Percentiles rank a stretch among this genome's conserved stretches.
Conservation (phyloP, 2,329 filamentous ascomycete genomes). For the Kalmusia sp. region DNA sequence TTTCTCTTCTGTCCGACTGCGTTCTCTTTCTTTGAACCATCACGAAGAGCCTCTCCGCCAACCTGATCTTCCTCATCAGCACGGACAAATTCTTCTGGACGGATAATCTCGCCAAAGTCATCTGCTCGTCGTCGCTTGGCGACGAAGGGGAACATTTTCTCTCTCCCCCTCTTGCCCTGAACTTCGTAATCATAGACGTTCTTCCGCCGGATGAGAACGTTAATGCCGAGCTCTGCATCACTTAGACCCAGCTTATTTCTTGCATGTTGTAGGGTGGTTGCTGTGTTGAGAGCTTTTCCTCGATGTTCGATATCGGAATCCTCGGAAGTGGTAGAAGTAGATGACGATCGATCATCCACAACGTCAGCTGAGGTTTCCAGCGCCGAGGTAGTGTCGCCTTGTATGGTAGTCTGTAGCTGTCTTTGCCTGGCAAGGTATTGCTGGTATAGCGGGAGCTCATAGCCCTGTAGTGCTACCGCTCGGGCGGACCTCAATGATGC, state of each 20-base stretch:
- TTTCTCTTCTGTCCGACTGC: slow-evolving; percentile 87
- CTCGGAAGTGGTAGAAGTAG: slow-evolving; percentile 84
- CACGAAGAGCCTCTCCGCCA: slow-evolving; percentile 68
- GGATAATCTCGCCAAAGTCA: slow-evolving; percentile 92
- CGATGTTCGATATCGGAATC: slow-evolving; percentile 90
- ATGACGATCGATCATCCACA: slow-evolving; percentile 84
- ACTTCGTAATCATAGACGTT: slow-evolving; percentile 95
- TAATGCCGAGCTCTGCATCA: slow-evolving; percentile 91
- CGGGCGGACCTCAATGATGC: slow-evolving; percentile 46
- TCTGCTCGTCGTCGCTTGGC: slow-evolving; percentile 80
- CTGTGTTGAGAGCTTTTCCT: slow-evolving; percentile 88
- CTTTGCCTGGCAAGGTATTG: slow-evolving; percentile 90
- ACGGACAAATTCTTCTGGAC: slow-evolving; percentile 90
- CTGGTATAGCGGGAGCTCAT: slow-evolving; percentile 83
- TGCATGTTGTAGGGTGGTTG: slow-evolving; percentile 82
- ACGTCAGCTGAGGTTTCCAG: slow-evolving; percentile 75
- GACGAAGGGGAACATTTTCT: slow-evolving; percentile 89
- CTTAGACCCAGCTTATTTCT: slow-evolving; percentile 80
- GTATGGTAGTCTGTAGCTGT: slow-evolving; percentile 82
- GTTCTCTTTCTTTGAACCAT: slow-evolving; percentile 56
- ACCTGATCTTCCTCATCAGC: slow-evolving; percentile 87
- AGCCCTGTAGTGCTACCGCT: slow-evolving; percentile 72
- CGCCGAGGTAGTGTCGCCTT: slow-evolving; percentile 67
- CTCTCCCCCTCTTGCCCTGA: slow-evolving; percentile 86
- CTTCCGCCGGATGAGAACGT: slow-evolving; percentile 85